Evolutionary conservation across 352 stramenopile genomes (phyloP).

Genomic region (Phytophthora tentaculata): DNA sequence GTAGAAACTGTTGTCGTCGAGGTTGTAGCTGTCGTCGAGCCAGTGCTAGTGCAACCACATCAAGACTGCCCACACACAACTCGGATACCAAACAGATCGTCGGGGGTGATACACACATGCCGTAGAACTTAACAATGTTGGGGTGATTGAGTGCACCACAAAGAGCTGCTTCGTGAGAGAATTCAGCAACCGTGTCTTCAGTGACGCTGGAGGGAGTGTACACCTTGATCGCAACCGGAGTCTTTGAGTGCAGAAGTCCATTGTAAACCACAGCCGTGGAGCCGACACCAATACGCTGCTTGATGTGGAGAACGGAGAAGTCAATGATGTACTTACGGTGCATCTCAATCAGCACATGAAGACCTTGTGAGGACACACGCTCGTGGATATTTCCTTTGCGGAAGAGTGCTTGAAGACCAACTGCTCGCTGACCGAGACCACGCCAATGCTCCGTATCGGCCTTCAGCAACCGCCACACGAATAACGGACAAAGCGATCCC

Average conservation of each 20-base stretch:
- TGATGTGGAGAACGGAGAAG: slow-evolving; percentile 46
- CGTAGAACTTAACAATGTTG: slow-evolving; percentile 67
- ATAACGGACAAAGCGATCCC: slow-evolving; percentile 43
- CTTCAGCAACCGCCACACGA: slow-evolving; percentile 52
- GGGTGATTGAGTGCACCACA: slow-evolving; percentile 55
- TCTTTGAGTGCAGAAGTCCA: slow-evolving; percentile 48
- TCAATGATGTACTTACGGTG: slow-evolving; percentile 53
- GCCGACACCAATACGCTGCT: slow-evolving; percentile 45
- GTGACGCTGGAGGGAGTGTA: slow-evolving; percentile 66
- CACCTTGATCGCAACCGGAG: slow-evolving; percentile 62
- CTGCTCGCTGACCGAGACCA: slow-evolving; percentile 49
- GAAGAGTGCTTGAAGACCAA: slow-evolving; percentile 43
- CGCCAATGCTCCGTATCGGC: slow-evolving; percentile 75
- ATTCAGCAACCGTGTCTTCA: slow-evolving; percentile 53
- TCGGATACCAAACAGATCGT: slow-evolving; percentile 71
- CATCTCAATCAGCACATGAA: slow-evolving; percentile 61
- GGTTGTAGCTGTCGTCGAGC: slow-evolving; percentile 26
- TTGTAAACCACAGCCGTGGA: slow-evolving; percentile 58
- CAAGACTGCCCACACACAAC: slow-evolving; percentile 56
- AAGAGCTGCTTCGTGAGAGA: slow-evolving; percentile 62
- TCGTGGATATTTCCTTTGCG: slow-evolving; percentile 47
- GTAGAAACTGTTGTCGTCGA: slow-evolving; percentile 55
- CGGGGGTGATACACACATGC: slow-evolving; percentile 64
- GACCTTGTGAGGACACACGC: slow-evolving; percentile 46
- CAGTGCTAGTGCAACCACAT: slow-evolving; percentile 42